Percentiles rank a stretch among this genome's conserved stretches.
phyloP scores from a whole-genome alignment of 2,329 filamentous ascomycete species.

The Beauveria medogensis region DNA sequence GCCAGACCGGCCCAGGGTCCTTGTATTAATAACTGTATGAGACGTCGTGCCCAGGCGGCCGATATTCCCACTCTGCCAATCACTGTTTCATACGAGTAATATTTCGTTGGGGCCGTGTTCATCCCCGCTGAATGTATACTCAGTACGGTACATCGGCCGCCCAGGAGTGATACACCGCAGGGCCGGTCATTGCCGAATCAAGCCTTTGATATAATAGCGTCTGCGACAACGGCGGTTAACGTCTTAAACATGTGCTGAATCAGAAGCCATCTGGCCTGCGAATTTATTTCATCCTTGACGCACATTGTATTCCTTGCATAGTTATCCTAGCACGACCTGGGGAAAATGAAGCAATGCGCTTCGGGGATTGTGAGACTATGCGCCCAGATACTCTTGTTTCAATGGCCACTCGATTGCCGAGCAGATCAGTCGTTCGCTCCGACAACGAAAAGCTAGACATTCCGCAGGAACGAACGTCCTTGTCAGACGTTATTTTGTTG shows the following conservation, averaged over 20 bases:
- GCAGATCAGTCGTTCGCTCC: neutral
- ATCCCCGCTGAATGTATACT: neutral
- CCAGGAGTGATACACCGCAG: neutral
- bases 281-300: neutral
- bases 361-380: neutral
- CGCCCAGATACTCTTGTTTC: neutral
- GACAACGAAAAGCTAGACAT: neutral
- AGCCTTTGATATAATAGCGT: neutral
- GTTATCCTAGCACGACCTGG: neutral
- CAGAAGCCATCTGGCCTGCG: neutral
- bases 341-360: neutral
- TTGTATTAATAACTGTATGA: neutral
- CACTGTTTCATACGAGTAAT: conserved; percentile 2
- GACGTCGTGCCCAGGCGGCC: neutral
- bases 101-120: neutral
- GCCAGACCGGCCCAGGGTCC: neutral
- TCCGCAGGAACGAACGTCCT: neutral
- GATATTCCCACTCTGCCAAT: neutral
- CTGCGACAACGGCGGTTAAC: neutral
- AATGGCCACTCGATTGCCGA: neutral
- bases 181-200: neutral
- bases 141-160: neutral
- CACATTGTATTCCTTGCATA: neutral
- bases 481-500: neutral
- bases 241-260: neutral